Evolutionary conservation across 1,139 yeast genomes (phyloP), one percentile per base, ranked within the genome.

Genomic region (Geotrichum europaeum): DNA sequence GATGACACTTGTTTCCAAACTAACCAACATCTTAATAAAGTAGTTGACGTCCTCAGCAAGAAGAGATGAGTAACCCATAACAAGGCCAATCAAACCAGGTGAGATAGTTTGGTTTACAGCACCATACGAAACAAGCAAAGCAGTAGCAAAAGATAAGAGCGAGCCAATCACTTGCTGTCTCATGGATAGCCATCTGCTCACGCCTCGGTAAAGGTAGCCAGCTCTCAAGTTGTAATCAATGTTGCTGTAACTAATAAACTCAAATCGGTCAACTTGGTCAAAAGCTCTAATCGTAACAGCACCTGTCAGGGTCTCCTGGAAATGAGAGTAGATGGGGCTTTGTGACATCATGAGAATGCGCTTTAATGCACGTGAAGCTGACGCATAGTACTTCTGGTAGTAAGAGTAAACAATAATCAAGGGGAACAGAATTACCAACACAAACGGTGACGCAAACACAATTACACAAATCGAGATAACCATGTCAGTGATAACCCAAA

Each of bases 341-440:
- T 96, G 79, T 67, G 87, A 79, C 20, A 83, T 74, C n/a, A 96
- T 89, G 68, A 88, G 89, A 68, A 90, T 75, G 68, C 97, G 81
- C 71, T 89, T 88, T 60, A 90, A 76, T 72, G 89, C 96, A 71
- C 96, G 81, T 10, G 91, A 84, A 12, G 91, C 83, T 60, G 84
- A 84, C 69, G 87, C 92, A 69, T 86, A 89, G 73, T 87, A 89
- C 69, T 84, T 88, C 74, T 95, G 98, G 72, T 89, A 92, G 71
- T 85, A 87, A 61, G 84, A 75, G 75, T 94, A 94, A 60, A 92
- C 75, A 66, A 78, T 83, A 61, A 80, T 78, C 18, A 80, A 70
- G 10, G 83, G 72, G 61, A 82, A 80, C 25, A 81, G 61, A 7
- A 81, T 61, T 0, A 77, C 67, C 59, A 88, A 72, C 54, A 84